These are phyloP conservation scores for Pisolithus thermaeus DNA, from an alignment of 1,284 basidiomycete genomes.

Conservation along the genomic window DNA sequence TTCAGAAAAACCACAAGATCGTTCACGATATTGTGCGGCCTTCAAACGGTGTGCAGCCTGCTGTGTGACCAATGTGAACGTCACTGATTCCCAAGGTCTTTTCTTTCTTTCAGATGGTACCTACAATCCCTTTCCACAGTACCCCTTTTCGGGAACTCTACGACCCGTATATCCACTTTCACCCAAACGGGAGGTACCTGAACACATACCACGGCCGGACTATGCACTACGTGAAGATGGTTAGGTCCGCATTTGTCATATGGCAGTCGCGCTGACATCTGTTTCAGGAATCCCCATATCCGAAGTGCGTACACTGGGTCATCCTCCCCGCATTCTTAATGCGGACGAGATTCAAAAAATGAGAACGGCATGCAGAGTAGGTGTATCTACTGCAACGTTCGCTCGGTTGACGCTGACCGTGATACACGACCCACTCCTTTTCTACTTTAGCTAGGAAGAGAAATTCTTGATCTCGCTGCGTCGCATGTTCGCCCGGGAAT, in stretches of 20 bases:
- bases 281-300: slow-evolving; percentile 53
- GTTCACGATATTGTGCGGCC: slow-evolving; percentile 61
- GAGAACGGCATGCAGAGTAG: slow-evolving; percentile 69
- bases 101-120: slow-evolving; percentile 45
- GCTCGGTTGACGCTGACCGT: slow-evolving; percentile 1
- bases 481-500: slow-evolving; percentile 83
- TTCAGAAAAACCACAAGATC: slow-evolving; percentile 75
- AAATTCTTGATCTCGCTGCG: slow-evolving; percentile 89
- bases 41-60: slow-evolving; percentile 21
- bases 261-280: slow-evolving; percentile 11
- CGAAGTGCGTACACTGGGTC: slow-evolving; percentile 54
- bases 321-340: slow-evolving; percentile 59
- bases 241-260: slow-evolving; percentile 29
- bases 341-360: slow-evolving; percentile 73
- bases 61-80: neutral
- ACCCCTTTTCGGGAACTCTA: slow-evolving; percentile 63
- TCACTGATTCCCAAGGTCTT: neutral
- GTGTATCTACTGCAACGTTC: slow-evolving; percentile 23
- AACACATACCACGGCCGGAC: slow-evolving; percentile 73
- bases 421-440: slow-evolving; percentile 8
- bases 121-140: slow-evolving; percentile 71
- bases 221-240: slow-evolving; percentile 61
- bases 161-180: slow-evolving; percentile 76
- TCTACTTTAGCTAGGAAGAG: slow-evolving; percentile 67
- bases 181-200: slow-evolving; percentile 62